Evolutionary conservation across 352 stramenopile species (phyloP), one percentile per base, ranked within the genome.

Genomic region (Pythium myriotylum): DNA sequence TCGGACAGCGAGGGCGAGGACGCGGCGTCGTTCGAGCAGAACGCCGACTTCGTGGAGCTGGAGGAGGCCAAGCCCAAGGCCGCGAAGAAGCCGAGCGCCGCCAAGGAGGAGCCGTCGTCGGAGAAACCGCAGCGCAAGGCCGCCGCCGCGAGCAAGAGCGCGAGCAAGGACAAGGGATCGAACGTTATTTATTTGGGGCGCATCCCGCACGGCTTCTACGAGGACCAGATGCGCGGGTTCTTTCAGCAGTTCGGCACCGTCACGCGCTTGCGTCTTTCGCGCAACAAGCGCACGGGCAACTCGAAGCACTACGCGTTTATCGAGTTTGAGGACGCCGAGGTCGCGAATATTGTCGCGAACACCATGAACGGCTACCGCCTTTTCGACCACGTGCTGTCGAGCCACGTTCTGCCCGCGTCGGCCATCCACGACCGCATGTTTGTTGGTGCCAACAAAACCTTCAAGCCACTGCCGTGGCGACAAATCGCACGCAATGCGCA

Each of bases 301-400:
- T 97, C 94, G 39, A 95, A 97, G 69, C 94, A 97, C 58, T 99
- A 98, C 76, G 96, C 91, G 24, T 99, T 99, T 82, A 83, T 98
- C 42, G 79, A 98, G 84, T 99, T 99, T 65, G 86, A 89, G 33
- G 90, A 98, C 70, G 54, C 80, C 0, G 91, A 98, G 62, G 92
- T 98, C 40, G 92, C 96, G 27, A 67, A 78, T 55, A 93, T 99
- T 63, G 97, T 98, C 20, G 95, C 96, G 19, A 82, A 89, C 26
- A 97, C 95, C 26, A 98, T 99, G 91, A 88, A 97, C 66, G 83
- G 92, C 62, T 99, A 99, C 82, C 86, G 96, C 42, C 77, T 99
- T 8, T 94, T 94, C 47, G 88, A 97, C 65, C 95, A 98, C 70
- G 81, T 93, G 62, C 79, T 99, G 37, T 92, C 96, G 37, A 98